phyloP scores from a whole-genome alignment of 2,329 filamentous ascomycete species.

The Pseudopithomyces chartarum region DNA sequence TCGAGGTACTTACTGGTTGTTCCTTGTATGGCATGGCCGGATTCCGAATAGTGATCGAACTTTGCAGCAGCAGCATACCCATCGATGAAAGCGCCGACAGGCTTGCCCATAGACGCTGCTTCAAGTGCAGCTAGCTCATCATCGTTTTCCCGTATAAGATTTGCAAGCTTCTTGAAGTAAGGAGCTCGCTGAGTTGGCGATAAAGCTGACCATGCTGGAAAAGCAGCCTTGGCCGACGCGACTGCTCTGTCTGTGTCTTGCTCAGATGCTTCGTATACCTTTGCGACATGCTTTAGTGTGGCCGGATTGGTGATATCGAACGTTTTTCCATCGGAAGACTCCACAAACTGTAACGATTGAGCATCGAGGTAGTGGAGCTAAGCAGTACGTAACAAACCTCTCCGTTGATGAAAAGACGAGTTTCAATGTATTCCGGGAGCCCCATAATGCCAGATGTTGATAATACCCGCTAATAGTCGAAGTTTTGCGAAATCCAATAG shows the following conservation, averaged over 20 bases:
- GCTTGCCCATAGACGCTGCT: slow-evolving; percentile 85
- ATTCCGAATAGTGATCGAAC: slow-evolving; percentile 77
- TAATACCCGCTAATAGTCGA: neutral
- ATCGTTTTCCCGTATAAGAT: slow-evolving; percentile 78
- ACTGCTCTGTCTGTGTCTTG: slow-evolving; percentile 69
- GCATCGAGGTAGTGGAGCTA: neutral
- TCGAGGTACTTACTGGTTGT: slow-evolving; percentile 65
- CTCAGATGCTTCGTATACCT: slow-evolving; percentile 48
- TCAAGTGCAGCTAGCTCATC: slow-evolving; percentile 81
- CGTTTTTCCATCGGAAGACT: slow-evolving; percentile 39
- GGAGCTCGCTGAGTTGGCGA: slow-evolving; percentile 30
- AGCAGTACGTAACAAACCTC: slow-evolving; percentile 22
- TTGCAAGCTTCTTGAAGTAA: slow-evolving; percentile 66
- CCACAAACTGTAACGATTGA: slow-evolving; percentile 30
- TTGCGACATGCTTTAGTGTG: slow-evolving; percentile 80
- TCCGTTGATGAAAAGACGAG: slow-evolving; percentile 43
- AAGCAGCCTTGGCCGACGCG: slow-evolving; percentile 71
- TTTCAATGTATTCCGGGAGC: slow-evolving; percentile 36
- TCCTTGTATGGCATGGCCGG: slow-evolving; percentile 77
- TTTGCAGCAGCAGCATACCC: slow-evolving; percentile 79
- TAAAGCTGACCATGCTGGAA: slow-evolving; percentile 71
- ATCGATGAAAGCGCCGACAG: slow-evolving; percentile 76
- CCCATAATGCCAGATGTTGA: slow-evolving; percentile 22
- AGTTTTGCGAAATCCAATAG: neutral
- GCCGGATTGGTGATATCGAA: slow-evolving; percentile 79